A percentile compares a stretch with the other conserved stretches of the same genome.
Evolutionary conservation across 208 protist genomes (phyloP).

Genomic region (Entamoeba nuttalli): DNA sequence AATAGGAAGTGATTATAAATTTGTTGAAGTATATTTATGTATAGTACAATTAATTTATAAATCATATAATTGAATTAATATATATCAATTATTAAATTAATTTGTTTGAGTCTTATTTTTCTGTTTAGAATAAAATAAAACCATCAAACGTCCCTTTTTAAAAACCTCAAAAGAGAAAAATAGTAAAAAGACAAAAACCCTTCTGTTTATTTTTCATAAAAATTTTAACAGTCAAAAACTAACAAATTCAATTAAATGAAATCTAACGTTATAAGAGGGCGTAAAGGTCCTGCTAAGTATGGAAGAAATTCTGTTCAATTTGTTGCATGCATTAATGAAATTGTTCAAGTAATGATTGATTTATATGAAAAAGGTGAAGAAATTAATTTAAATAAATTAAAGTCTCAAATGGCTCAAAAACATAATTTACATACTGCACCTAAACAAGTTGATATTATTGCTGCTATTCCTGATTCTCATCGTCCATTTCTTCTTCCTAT

Average conservation of each 20-base stretch:
- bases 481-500: slow-evolving; percentile 43
- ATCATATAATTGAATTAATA: no score
- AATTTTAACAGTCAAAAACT: no score
- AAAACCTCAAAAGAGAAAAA: no score
- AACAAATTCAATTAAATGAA: neutral
- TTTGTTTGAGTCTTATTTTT: no score
- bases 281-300: neutral
- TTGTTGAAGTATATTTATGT: no score
- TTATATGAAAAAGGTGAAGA: neutral
- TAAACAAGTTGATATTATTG: slow-evolving; percentile 58
- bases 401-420: neutral
- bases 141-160: no score
- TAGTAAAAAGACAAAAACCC: no score
- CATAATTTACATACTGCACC: slow-evolving; percentile 23
- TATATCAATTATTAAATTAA: no score
- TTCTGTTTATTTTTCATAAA: no score
- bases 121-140: no score
- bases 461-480: slow-evolving; percentile 48
- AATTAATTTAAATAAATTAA: neutral
- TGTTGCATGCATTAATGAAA: neutral
- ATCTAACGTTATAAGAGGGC: neutral
- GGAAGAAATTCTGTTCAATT: neutral
- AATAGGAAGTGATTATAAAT: no score
- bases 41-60: no score
- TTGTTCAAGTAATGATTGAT: neutral